Base-by-base conservation (phyloP, 106 monocot genomes). In the Allium sativum region DNA sequence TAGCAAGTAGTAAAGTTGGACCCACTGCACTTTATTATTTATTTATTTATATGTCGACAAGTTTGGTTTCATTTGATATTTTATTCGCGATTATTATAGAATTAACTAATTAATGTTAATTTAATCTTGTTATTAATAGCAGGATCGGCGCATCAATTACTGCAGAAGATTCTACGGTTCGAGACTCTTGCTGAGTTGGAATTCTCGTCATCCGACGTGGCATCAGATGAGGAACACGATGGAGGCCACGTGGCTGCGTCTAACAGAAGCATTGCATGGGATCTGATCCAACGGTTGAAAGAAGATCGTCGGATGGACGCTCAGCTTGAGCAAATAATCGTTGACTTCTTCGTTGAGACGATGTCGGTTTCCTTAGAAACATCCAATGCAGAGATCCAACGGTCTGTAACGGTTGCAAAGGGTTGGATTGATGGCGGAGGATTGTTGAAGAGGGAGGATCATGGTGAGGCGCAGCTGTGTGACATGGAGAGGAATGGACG, bases 331-430 rank as follows among this genome's bases (percentile, higher is more conserved):
- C 63, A 60, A 45, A 61, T 92, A 42, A 53, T 92, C 9, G 4
- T 81, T 2, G 86, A 84, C 58, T 87, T 83, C 62, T 87, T 92
- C 65, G 41, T 54, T 4, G 73, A 92, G 21, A 74, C 73, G 44
- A 47, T 79, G 17, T 68, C 45, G n/a, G 18, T 18, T 10, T 44
- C 60, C 43, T 16, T 16, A 44, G 14, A 44, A 42, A n/a, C 60
- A 62, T 2, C 45, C 12, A 14, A 44, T 31, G 18, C 7, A 18
- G 55, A 40, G 12, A 14, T 55, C 19, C 68, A 62, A 15, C 62
- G 55, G 54, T 16, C 83, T 40, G 8, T 83, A 48, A 48, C 45
- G 0, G 44, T 46, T 12, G 86, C 83, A 6, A 44, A 21, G 12
- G 57, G 58, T 4, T 91, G 91, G 91, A 18, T 83, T 12, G 10